Evolutionary conservation across 2,329 filamentous ascomycete species (phyloP), one percentile per base, ranked within the genome.

Genomic region (Trichoderma pleuroti): DNA sequence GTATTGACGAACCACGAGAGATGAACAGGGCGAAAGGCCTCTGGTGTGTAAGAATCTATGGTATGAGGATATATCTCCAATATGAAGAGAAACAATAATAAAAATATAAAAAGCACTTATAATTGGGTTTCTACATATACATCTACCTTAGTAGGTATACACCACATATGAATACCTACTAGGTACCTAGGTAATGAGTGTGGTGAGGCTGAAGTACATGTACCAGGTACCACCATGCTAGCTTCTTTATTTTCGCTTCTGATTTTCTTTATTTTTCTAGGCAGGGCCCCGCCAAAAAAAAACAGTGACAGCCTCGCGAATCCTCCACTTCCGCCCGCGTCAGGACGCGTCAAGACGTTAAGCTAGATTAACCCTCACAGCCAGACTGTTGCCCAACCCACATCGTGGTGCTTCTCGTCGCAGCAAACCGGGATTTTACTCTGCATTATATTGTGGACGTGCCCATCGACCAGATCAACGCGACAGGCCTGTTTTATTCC

Each of bases 261-360:
- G 4, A 16, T 63, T 63, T 24, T 42, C 46, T 61, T 49, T 18
- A 21, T 61, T 59, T 52, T 16, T 46, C 10, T 30, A 18, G n/a
- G 42, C 18, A 39, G 3, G 26, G 59, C 68, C 60, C 60, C 57
- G 57, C 60, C 54, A 28, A 52, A 39, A 39, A 57, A 28, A 28
- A 28, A 28, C n/a, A 16, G 39, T 66, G 34, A 32, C 54, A 70
- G 68, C 68, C 68, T 70, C 62, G 68, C 68, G 68, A 61, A 42
- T 42, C 68, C 52, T 64, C 68, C 52, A 54, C 62, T 60, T 60
- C 62, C 28, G 56, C 39, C 28, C 70, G 72, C 74, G 74, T 78
- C 78, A 74, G 76, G 77, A 77, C 78, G 78, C 78, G 78, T 74
- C 72, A 65, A 74, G 70, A 74, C 74, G 75, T 74, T 56, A 54